Evolutionary conservation across 345 rosid species (phyloP), one percentile per base, ranked within the genome.

Genomic region (Pugionium cornutum): DNA sequence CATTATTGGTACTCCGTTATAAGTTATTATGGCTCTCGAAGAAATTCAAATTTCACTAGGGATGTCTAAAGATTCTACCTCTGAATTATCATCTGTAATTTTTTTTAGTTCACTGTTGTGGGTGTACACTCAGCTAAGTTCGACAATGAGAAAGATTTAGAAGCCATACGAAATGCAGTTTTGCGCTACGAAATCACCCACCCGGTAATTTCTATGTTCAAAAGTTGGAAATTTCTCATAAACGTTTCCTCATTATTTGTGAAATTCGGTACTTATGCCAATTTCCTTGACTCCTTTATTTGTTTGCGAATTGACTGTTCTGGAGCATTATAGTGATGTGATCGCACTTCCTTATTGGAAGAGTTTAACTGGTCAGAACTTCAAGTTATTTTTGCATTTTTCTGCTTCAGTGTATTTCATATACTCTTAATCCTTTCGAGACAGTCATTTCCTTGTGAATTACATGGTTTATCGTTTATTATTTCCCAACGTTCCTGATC

Each of bases 121-220:
- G 98, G 98, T 73, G 98, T 92, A 35, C 98, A 89, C 79, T 89
- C 98, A 10, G 97, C 97, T 11, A 92, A 92, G 81, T 92, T 92
- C 3, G 98, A 89, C 78, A 92, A 92, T 74, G 98, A 89, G 79
- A 92, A 89, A 75, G 98, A 92, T 80, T 76, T 84, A 72, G 98
- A 86, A 70, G 97, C 98, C 67, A 92, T 92, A 67, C 86, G 87
- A 35, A 92, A 79, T 80, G 98, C 97, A 44, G 96, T 89, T 46
- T 63, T 89, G 53, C 92, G 98, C 29, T 92, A 92, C 66, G 85
- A 78, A 57, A 83, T 92, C 72, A 76, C 80, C 40, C 98, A 92
- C 66, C 97, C 97, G 45, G 97, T 89, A 82, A 78, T 83, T 77
- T 43, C 33, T 27, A 41, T 57, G 37, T n/a, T 55, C 31, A 2